phyloP scores from a whole-genome alignment of 352 stramenopile species.

The Phytophthora hybrid region DNA sequence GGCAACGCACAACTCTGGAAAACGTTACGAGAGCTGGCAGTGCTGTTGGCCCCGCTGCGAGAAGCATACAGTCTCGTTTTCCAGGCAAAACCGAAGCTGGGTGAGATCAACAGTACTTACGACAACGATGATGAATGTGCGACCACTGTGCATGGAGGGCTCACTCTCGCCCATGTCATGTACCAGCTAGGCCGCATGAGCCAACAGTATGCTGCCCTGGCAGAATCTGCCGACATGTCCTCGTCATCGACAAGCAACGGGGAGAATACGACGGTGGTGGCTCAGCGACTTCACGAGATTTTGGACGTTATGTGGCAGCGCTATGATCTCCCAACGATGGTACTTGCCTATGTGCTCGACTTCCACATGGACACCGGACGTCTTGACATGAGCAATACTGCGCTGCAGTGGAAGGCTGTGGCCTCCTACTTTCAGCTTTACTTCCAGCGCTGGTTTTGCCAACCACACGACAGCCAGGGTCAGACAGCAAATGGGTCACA shows the following conservation, averaged over 20 bases:
- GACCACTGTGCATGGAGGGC: slow-evolving; percentile 43
- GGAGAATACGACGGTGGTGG: slow-evolving; percentile 37
- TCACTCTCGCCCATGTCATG: slow-evolving; percentile 81
- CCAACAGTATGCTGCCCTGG: slow-evolving; percentile 66
- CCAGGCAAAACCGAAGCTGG: slow-evolving; percentile 33
- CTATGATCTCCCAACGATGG: slow-evolving; percentile 79
- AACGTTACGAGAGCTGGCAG: slow-evolving; percentile 46
- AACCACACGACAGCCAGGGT: slow-evolving; percentile 19
- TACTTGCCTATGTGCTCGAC: slow-evolving; percentile 82
- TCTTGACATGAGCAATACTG: slow-evolving; percentile 61
- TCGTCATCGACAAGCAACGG: slow-evolving; percentile 18
- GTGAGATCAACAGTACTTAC: slow-evolving; percentile 12
- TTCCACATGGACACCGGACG: slow-evolving; percentile 73
- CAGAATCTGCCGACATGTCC: slow-evolving; percentile 25
- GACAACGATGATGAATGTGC: slow-evolving; percentile 46
- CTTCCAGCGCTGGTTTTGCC: slow-evolving; percentile 71
- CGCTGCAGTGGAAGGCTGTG: slow-evolving; percentile 64
- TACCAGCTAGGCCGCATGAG: slow-evolving; percentile 81
- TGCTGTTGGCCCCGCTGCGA: slow-evolving; percentile 61
- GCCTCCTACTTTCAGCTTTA: slow-evolving; percentile 74
- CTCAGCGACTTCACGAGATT: slow-evolving; percentile 55
- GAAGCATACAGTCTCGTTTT: slow-evolving; percentile 76
- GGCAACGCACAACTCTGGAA: slow-evolving; percentile 59
- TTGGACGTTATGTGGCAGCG: slow-evolving; percentile 72
- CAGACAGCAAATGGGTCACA: slow-evolving; percentile 7